These are phyloP conservation scores for Colletotrichum lini DNA, from an alignment of 2,329 filamentous ascomycete genomes.

Conservation along the genomic window DNA sequence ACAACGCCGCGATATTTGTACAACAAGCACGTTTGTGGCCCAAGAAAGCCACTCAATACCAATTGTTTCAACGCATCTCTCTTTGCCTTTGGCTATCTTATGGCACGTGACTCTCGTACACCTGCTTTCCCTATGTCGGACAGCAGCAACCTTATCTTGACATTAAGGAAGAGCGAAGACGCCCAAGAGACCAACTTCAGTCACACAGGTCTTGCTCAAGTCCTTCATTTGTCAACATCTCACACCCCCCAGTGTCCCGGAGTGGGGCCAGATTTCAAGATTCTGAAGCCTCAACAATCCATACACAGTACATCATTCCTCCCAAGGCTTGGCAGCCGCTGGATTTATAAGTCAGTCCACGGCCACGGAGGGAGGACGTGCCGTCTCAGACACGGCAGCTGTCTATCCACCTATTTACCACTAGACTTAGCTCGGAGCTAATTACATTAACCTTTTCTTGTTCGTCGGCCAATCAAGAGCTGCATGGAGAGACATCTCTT, in stretches of 20 bases:
- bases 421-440: not conserved
- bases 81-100: too few relatives aligned
- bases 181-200: too few relatives aligned
- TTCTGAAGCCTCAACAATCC: too few relatives aligned
- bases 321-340: too few relatives aligned
- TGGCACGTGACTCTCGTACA: not conserved
- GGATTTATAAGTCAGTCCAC: too few relatives aligned
- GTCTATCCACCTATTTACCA: not conserved
- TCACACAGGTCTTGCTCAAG: too few relatives aligned
- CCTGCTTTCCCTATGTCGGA: not conserved
- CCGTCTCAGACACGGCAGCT: constrained; percentile 8
- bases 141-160: not conserved
- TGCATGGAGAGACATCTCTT: not conserved
- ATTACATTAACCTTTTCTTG: not conserved
- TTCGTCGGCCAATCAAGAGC: constrained; percentile 13
- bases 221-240: too few relatives aligned
- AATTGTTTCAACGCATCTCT: not conserved
- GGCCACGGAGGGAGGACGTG: not conserved
- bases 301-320: too few relatives aligned
- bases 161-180: not conserved
- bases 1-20: not conserved
- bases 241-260: too few relatives aligned
- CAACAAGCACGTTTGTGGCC: not conserved
- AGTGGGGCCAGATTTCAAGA: too few relatives aligned
- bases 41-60: not conserved